phyloP scores from a whole-genome alignment of 2,329 filamentous ascomycete genomes.

The Verticillium isaacii region DNA sequence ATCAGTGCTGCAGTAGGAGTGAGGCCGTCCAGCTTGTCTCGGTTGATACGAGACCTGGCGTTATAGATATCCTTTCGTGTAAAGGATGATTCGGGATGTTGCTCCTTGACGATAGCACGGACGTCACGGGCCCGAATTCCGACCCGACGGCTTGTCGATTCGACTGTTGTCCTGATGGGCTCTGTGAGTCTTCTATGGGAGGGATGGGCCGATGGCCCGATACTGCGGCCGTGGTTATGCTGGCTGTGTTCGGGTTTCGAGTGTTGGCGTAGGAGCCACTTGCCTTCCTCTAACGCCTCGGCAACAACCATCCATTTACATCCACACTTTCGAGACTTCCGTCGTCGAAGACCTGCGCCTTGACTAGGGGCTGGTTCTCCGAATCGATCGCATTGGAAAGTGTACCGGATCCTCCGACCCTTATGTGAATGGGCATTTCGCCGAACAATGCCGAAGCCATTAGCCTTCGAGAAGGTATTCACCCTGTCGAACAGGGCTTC shows the following conservation, averaged over 20 bases:
- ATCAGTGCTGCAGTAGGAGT: constrained; percentile 11
- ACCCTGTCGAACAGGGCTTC: neutral
- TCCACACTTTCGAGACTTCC: constrained; percentile 10
- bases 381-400: constrained; percentile 9
- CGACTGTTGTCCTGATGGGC: constrained; percentile 6
- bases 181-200: constrained; percentile 8
- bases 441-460: constrained; percentile 4
- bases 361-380: constrained; percentile 1
- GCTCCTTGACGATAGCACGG: constrained; percentile 3
- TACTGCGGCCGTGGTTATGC: constrained; percentile 3
- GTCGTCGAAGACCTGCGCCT: constrained; percentile 4
- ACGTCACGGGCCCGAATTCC: constrained; percentile 11
- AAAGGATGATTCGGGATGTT: constrained; percentile 5
- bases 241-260: constrained; percentile 3
- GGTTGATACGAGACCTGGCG: constrained; percentile 6
- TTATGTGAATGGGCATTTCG: constrained; percentile 3
- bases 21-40: constrained; percentile 10
- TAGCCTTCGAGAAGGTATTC: constrained; percentile 1
- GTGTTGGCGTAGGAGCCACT: constrained; percentile 1
- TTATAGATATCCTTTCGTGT: constrained; percentile 13
- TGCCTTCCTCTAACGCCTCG: constrained; percentile 5
- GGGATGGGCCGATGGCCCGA: constrained; percentile 6
- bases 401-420: constrained; percentile 4
- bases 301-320: constrained; percentile 11
- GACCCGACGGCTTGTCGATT: constrained; percentile 10